These are phyloP conservation scores for Plasmopara muralis DNA, from an alignment of 352 stramenopile genomes.

Conservation along the genomic window DNA sequence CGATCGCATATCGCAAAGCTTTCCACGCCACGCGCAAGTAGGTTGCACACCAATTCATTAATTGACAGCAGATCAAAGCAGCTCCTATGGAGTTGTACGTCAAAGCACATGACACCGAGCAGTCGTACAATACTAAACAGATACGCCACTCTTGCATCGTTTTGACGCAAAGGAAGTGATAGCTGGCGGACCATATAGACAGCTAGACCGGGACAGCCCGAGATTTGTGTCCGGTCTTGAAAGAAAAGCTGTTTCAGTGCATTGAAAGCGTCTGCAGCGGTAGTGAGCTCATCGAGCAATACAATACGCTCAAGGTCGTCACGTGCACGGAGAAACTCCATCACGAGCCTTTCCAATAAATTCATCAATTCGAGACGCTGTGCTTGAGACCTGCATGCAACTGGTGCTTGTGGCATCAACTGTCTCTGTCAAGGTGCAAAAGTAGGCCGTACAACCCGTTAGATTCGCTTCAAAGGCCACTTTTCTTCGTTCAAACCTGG, in stretches of 20 bases:
- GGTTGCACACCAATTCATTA: conserved; percentile 12
- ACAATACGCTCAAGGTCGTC: conserved; percentile 16
- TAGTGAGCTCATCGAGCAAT: conserved; percentile 44
- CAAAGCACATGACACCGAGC: conserved; percentile 22
- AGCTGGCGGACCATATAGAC: conserved; percentile 30
- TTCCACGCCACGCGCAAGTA: conserved; percentile 18
- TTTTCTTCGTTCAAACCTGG: conserved; percentile 15
- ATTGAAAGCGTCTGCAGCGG: conserved; percentile 23
- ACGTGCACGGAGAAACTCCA: conserved; percentile 20
- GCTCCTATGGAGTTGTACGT: conserved; percentile 17
- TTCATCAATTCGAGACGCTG: conserved; percentile 24
- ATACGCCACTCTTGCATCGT: conserved; percentile 9
- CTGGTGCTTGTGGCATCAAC: conserved; percentile 13
- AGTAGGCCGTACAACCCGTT: neutral
- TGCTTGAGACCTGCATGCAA: conserved; percentile 1
- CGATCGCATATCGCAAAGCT: conserved; percentile 4
- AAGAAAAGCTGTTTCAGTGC: conserved; percentile 50
- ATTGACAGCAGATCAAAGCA: conserved; percentile 13
- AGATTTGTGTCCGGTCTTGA: conserved; percentile 31
- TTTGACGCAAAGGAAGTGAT: conserved; percentile 5
- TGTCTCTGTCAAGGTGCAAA: conserved; percentile 14
- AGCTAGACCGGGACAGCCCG: conserved; percentile 23
- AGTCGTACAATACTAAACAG: conserved; percentile 12
- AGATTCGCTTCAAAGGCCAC: conserved; percentile 8
- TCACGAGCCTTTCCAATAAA: conserved; percentile 31